Evolutionary conservation across 1,139 yeast species (phyloP).

Genomic region (Sporopachydermia cereana): DNA sequence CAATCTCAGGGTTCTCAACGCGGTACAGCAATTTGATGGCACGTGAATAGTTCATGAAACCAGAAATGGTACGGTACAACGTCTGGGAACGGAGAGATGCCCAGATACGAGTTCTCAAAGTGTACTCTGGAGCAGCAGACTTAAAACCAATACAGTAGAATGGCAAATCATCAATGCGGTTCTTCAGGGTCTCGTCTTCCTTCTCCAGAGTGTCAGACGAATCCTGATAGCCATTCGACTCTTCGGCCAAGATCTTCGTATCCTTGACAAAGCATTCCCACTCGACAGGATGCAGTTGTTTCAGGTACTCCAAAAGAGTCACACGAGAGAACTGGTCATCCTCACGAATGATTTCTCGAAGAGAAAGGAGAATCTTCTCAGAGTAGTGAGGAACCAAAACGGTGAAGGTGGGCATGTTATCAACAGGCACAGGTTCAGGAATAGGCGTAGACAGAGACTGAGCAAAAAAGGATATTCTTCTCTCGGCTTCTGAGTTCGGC

Average conservation of each 20-base stretch:
- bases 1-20: constrained; percentile 98
- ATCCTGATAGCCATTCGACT: constrained; percentile 66
- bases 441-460: constrained; percentile 97
- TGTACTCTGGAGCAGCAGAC: constrained; percentile 98
- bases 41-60: constrained; percentile 98
- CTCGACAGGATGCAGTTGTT: constrained; percentile 96
- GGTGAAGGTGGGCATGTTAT: constrained; percentile 98
- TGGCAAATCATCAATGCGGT: constrained; percentile 93
- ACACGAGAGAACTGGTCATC: constrained; percentile 98
- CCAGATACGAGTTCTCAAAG: constrained; percentile 97
- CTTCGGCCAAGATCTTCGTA: constrained; percentile 96
- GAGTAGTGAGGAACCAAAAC: constrained; percentile 97
- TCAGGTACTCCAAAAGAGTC: constrained; percentile 87
- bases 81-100: constrained; percentile 98
- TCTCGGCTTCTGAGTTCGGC: constrained; percentile 91
- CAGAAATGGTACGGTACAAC: constrained; percentile 94
- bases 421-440: constrained; percentile 97
- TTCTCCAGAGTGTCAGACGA: constrained; percentile 35
- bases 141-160: constrained; percentile 99
- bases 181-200: constrained; percentile 61
- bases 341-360: constrained; percentile 96
- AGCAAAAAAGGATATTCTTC: constrained; percentile 98
- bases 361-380: constrained; percentile 87
- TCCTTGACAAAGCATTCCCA: constrained; percentile 99
- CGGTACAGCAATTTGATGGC: constrained; percentile 95